phyloP scores from a whole-genome alignment of 208 protist species.

The Leishmania tropica region DNA sequence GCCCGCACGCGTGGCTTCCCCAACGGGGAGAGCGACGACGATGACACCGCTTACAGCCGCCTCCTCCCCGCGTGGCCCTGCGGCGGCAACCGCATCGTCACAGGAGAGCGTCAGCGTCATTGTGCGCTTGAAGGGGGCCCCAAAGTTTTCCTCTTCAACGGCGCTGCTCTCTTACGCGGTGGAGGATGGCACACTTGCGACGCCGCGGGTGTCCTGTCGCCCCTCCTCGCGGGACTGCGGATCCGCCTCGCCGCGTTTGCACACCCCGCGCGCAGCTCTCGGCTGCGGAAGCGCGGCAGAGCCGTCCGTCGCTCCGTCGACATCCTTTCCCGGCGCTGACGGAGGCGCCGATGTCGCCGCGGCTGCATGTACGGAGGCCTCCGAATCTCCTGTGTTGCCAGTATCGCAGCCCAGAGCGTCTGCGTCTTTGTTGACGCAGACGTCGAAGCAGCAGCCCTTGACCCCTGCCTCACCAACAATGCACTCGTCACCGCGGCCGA shows the following conservation, averaged over 20 bases:
- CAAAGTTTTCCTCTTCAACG: neutral
- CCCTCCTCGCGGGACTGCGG: conserved; percentile 4
- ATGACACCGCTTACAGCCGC: neutral
- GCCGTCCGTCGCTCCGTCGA: neutral
- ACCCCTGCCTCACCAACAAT: neutral
- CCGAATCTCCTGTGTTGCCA: neutral
- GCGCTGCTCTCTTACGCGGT: conserved; percentile 20
- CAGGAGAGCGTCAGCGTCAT: conserved; percentile 45
- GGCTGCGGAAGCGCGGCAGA: neutral
- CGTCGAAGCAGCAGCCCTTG: neutral
- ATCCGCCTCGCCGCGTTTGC: neutral
- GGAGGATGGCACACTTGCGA: conserved; percentile 21
- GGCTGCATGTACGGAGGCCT: neutral
- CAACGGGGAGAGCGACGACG: neutral
- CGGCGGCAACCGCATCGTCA: neutral
- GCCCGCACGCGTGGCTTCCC: neutral
- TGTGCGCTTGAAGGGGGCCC: conserved; percentile 31
- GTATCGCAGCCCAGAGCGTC: neutral
- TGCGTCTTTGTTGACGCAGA: neutral
- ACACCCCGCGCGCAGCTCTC: neutral
- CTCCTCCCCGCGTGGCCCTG: neutral
- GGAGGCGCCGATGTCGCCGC: neutral
- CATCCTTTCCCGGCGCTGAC: neutral
- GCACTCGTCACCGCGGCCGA: neutral
- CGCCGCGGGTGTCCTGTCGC: conserved; percentile 12